Evolutionary conservation across 306 rosid genomes (phyloP).

Genomic region (Oxytropis ochrocephala): DNA sequence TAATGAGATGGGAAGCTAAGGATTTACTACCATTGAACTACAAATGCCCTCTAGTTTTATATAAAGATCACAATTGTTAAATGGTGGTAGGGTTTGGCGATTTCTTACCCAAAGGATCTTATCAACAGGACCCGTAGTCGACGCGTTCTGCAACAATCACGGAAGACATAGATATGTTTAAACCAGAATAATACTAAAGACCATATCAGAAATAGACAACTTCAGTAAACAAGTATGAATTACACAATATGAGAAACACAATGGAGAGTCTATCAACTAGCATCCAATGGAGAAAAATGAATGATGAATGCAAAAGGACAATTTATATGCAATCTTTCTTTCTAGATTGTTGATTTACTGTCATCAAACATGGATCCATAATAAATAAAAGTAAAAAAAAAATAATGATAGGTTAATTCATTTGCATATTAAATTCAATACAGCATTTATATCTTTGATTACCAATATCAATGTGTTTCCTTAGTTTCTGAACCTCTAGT

Average conservation of each 20-base stretch:
- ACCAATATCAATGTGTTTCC: too few species aligned
- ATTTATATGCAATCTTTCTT: not conserved
- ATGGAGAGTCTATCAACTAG: not conserved
- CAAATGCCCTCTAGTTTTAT: constrained; percentile 48
- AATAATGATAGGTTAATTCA: not conserved
- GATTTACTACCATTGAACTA: constrained; percentile 46
- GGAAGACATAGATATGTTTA: not conserved
- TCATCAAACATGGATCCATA: not conserved
- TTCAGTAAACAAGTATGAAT: not conserved
- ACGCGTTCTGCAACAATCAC: constrained; percentile 45
- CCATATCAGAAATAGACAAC: not conserved
- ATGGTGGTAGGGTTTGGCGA: constrained; percentile 19
- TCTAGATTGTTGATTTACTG: not conserved
- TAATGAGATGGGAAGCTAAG: not conserved
- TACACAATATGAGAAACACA: not conserved
- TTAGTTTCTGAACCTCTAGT: too few species aligned
- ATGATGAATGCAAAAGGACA: not conserved
- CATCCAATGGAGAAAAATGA: not conserved
- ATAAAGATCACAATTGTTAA: constrained; percentile 29
- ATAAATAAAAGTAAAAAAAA: not conserved
- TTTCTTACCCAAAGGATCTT: constrained; percentile 38
- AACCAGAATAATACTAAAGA: not conserved
- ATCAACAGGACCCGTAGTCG: too few species aligned
- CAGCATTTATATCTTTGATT: too few species aligned
- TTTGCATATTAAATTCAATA: not conserved